Conservation (phyloP, 2,329 filamentous ascomycete species). For the Hymenoscyphus fraxineus region DNA sequence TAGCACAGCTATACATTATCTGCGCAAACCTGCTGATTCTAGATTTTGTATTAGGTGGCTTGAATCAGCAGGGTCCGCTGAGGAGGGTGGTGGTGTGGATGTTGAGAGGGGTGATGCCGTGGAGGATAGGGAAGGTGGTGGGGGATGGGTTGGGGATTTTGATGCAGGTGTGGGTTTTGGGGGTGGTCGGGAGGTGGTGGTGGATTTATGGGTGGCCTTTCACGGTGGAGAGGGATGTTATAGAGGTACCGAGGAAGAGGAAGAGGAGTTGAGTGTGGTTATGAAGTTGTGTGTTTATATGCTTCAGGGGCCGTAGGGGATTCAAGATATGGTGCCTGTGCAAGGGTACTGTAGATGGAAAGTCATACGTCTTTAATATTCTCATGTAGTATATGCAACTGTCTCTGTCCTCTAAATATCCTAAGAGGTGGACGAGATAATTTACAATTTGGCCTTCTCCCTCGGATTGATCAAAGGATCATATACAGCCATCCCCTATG, state of each 20-base stretch:
- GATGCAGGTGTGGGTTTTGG: neutral
- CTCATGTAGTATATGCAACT: neutral
- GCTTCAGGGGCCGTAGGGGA: neutral
- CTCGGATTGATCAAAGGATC: slow-evolving; percentile 47
- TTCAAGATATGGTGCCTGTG: neutral
- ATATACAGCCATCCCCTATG: slow-evolving; percentile 32
- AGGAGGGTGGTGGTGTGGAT: neutral
- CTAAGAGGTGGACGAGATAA: neutral
- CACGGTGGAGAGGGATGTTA: neutral
- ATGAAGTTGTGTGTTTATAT: neutral
- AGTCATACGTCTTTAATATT: neutral
- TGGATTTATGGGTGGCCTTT: neutral
- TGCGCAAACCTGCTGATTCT: neutral
- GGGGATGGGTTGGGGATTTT: neutral
- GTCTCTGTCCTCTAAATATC: neutral
- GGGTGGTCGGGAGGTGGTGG: neutral
- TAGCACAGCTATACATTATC: neutral
- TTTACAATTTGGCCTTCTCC: slow-evolving; percentile 46
- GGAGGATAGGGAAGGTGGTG: neutral
- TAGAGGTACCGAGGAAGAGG: neutral
- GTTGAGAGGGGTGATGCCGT: neutral
- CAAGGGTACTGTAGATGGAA: neutral
- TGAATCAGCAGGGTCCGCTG: neutral
- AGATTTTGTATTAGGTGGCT: neutral
- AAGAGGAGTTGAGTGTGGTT: neutral